These are phyloP conservation scores for Hypericum perforatum DNA, from an alignment of 345 rosid genomes.

Conservation along the genomic window DNA sequence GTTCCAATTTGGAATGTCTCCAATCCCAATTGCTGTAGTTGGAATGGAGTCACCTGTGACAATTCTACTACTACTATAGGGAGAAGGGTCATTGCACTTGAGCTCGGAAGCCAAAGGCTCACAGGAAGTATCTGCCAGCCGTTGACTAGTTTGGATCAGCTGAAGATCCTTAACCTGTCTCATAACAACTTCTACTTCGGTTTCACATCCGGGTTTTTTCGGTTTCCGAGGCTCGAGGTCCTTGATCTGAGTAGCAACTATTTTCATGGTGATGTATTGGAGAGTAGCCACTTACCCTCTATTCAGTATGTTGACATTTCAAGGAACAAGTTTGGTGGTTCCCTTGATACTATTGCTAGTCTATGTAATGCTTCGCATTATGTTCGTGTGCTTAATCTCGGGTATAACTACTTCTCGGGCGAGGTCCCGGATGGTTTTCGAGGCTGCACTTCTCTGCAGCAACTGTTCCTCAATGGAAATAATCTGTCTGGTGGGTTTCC, in stretches of 20 bases:
- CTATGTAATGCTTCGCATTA: slow-evolving; percentile 14
- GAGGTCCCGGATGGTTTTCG: slow-evolving; percentile 12
- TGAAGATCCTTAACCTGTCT: slow-evolving; percentile 24
- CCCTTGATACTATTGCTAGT: slow-evolving; percentile 1
- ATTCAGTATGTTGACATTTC: slow-evolving; percentile 21
- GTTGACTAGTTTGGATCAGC: slow-evolving; percentile 16
- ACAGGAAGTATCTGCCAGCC: slow-evolving; percentile 13
- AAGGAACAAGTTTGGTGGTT: slow-evolving; percentile 12
- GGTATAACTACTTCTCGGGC: slow-evolving; percentile 16
- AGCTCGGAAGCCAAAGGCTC: slow-evolving; percentile 18
- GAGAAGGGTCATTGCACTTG: slow-evolving; percentile 18
- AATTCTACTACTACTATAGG: neutral
- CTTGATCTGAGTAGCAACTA: slow-evolving; percentile 21
- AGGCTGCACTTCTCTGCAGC: slow-evolving; percentile 22
- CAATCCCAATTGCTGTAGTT: slow-evolving; percentile 19
- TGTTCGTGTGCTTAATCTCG: slow-evolving; percentile 17
- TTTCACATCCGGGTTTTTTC: slow-evolving; percentile 16
- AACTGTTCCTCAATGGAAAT: slow-evolving; percentile 19
- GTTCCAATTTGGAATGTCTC: slow-evolving; percentile 14
- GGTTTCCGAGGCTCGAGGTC: slow-evolving; percentile 17
- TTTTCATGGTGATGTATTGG: slow-evolving; percentile 12
- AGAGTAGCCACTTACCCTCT: slow-evolving; percentile 3
- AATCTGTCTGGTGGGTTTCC: slow-evolving; percentile 19
- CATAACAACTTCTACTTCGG: slow-evolving; percentile 10
- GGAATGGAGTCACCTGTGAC: slow-evolving; percentile 21